Evolutionary conservation across 495 filamentous ascomycete genomes (phyloP), one percentile per base, ranked within the genome.

Genomic region (Evernia prunastri): DNA sequence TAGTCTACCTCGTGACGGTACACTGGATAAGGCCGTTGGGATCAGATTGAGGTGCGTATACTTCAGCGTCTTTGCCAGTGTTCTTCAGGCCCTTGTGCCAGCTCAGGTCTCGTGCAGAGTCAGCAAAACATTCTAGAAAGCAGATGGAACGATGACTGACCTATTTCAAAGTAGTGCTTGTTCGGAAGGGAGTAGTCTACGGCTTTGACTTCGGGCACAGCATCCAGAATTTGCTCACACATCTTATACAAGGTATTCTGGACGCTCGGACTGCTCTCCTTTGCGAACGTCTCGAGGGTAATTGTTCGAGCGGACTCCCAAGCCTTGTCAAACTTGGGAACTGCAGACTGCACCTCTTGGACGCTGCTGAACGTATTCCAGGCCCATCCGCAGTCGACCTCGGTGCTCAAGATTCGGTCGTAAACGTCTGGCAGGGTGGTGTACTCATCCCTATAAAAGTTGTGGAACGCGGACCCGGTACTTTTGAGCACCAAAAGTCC

Each of bases 191-290:
- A 82, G 72, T 96, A 97, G 68, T 87, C 84, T 43, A 92, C 89
- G 17, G 82, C 78, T 49, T 89, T 85, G 13, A 91, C 82, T 73
- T 86, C 78, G 36, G 90, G 85, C 61, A 82, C 91, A 33, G 79
- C 84, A 23, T 80, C 89, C 67, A 98, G 79, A 67, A 98, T 96
- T 78, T 88, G 81, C 73, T 93, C 86, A 63, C 83, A 84, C 94
- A 98, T 98, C 81, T 96, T 93, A 77, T 96, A 97, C 94, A 98
- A 96, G 63, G 92, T 97, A 67, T 87, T 87, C 81, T 98, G 94
- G 23, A 98, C 94, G 70, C 89, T 93, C 56, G 94, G 88, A 68
- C 89, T 94, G 73, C 89, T 82, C 68, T 97, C 93, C 69, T 85
- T 84, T n/a, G 94, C 92, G 71, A 98, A 98, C 0, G 86, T 90